Percentiles rank a stretch among this genome's conserved stretches.
phyloP scores from a whole-genome alignment of 345 rosid genomes.

The Gossypium thurberi region DNA sequence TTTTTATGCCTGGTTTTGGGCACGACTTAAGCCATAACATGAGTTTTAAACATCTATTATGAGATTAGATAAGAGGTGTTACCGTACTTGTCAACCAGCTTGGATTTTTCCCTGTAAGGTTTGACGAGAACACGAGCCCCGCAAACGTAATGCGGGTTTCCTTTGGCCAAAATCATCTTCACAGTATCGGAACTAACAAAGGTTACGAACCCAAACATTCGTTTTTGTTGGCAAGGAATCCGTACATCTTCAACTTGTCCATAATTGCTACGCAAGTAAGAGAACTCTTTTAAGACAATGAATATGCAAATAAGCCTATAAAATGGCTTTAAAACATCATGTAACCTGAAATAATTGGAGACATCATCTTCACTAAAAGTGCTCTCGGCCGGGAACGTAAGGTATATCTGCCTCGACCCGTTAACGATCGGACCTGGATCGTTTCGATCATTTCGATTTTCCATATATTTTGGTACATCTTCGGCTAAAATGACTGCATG shows the following conservation, averaged over 20 bases:
- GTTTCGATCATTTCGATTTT: constrained; percentile 32
- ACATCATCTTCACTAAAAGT: constrained; percentile 63
- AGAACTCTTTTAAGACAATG: neutral
- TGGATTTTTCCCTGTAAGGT: constrained; percentile 62
- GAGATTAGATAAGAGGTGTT: neutral
- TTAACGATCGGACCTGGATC: constrained; percentile 39
- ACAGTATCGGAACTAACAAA: constrained; percentile 51
- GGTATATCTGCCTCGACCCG: constrained; percentile 56
- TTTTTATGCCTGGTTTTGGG: no score
- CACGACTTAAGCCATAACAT: no score
- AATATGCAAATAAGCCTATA: neutral
- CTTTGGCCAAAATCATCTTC: constrained; percentile 46
- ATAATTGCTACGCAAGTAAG: constrained; percentile 26
- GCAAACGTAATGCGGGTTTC: constrained; percentile 63
- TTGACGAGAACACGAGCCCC: constrained; percentile 67
- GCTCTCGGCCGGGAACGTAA: constrained; percentile 66
- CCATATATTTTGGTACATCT: constrained; percentile 41
- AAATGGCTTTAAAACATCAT: neutral
- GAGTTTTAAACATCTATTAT: no score
- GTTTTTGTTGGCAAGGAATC: constrained; percentile 60
- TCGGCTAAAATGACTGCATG: constrained; percentile 57
- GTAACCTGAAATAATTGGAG: constrained; percentile 52
- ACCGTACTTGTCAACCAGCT: constrained; percentile 44
- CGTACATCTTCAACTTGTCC: constrained; percentile 69
- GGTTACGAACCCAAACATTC: constrained; percentile 72